Evolutionary conservation across 345 rosid species (phyloP).

Genomic region (Arabidopsis arenosa): DNA sequence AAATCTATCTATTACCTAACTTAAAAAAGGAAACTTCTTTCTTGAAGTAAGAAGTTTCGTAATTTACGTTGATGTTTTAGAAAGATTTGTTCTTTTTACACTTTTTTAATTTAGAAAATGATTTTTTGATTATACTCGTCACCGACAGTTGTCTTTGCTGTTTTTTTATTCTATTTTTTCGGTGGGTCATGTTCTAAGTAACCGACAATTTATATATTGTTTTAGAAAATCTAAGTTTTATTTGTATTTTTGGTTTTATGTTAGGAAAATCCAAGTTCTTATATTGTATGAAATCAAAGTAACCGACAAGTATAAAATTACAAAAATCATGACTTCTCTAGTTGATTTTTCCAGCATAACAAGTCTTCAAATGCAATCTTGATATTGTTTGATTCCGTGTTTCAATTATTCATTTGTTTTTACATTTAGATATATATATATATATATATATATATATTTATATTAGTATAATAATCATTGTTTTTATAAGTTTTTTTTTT

Average conservation of each 20-base stretch:
- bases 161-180: slow-evolving; percentile 2
- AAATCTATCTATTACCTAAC: neutral
- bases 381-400: neutral
- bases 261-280: neutral
- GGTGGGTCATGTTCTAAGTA: slow-evolving; percentile 36
- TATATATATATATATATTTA: too few relatives aligned
- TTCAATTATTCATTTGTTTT: neutral
- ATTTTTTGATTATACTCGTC: slow-evolving; percentile 22
- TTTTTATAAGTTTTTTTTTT: too few relatives aligned
- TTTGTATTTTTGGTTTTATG: neutral
- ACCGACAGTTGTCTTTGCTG: slow-evolving; percentile 41
- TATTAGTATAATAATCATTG: neutral
- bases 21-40: neutral
- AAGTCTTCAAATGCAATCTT: slow-evolving; percentile 18
- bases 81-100: neutral
- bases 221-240: neutral
- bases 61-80: slow-evolving; percentile 31
- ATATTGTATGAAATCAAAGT: neutral
- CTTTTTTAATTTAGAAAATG: neutral
- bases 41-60: neutral
- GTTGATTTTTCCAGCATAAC: neutral
- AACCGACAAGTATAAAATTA: slow-evolving; percentile 29
- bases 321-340: slow-evolving; percentile 15
- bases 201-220: slow-evolving; percentile 26
- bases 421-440: neutral